These are phyloP conservation scores for Physocladia obscura DNA, from an alignment of 192 early-diverging fungal species.

Conservation along the genomic window DNA sequence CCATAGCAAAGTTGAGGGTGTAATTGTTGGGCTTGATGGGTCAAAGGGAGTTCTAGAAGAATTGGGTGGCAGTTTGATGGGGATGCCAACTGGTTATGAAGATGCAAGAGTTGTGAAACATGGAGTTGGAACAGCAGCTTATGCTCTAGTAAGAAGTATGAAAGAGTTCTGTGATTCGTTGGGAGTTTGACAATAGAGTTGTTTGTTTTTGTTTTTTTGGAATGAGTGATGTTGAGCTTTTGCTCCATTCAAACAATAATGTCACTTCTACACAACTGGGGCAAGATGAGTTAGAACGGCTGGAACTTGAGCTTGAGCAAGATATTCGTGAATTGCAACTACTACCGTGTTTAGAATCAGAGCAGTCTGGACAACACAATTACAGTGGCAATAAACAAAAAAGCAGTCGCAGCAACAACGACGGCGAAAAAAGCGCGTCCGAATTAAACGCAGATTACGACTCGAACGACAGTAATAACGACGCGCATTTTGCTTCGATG, in stretches of 20 bases:
- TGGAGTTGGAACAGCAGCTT: constrained; percentile 13
- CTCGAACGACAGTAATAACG: not conserved
- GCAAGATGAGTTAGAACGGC: not conserved
- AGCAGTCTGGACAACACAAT: too few species aligned
- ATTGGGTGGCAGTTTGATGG: not conserved
- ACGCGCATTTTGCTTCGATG: not conserved
- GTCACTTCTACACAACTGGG: too few species aligned
- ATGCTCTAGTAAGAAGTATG: constrained; percentile 8
- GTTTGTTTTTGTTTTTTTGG: too few species aligned
- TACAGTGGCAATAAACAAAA: too few species aligned
- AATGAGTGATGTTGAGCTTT: too few species aligned
- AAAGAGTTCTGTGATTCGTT: constrained; percentile 26
- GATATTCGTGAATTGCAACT: not conserved
- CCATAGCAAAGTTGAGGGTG: not conserved
- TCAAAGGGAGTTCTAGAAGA: not conserved
- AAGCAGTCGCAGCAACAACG: not conserved
- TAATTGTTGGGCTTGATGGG: not conserved
- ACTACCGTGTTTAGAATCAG: too few species aligned
- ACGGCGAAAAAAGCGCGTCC: not conserved
- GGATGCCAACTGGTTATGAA: not conserved
- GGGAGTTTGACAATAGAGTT: constrained; percentile 4
- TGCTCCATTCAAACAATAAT: too few species aligned
- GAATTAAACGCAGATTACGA: not conserved
- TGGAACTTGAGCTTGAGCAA: not conserved
- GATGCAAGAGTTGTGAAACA: constrained; percentile 1